A percentile compares a stretch with the other conserved stretches of the same genome.
Evolutionary conservation across 148 eudicot species (phyloP).

Genomic region (Spergularia bocconei): DNA sequence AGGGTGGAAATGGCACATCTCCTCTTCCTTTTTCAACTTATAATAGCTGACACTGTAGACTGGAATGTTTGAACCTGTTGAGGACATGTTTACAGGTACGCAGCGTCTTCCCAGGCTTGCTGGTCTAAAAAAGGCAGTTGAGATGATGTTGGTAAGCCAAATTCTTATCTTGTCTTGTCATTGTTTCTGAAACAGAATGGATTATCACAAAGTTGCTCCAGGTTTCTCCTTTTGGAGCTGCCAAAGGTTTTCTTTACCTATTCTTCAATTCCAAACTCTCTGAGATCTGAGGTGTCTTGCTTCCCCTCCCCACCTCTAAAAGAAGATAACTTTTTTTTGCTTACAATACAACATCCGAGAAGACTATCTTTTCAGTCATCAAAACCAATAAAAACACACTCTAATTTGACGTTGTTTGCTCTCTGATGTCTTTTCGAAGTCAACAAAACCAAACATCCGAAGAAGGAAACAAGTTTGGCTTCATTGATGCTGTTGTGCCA

Average conservation of each 20-base stretch:
- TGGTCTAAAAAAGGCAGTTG: constrained; percentile 72
- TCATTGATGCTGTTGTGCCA: constrained; percentile 76
- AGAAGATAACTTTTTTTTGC: too few relatives aligned
- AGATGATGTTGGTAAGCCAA: constrained; percentile 75
- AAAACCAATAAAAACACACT: too few relatives aligned
- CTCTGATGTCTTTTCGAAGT: constrained; percentile 34
- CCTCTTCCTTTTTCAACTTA: background rate
- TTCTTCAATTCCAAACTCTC: too few relatives aligned
- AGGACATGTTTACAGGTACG: constrained; percentile 51
- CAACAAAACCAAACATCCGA: constrained; percentile 73
- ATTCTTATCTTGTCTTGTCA: background rate
- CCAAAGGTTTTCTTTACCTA: constrained; percentile 1
- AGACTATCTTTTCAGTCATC: too few relatives aligned
- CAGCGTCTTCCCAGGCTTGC: constrained; percentile 96
- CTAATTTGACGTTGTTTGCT: background rate
- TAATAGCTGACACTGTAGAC: background rate
- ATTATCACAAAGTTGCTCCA: background rate
- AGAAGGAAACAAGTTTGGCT: constrained; percentile 81
- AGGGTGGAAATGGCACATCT: background rate
- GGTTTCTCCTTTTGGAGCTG: background rate
- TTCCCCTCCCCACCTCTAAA: too few relatives aligned
- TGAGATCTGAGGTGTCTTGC: too few relatives aligned
- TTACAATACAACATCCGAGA: too few relatives aligned
- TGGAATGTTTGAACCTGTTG: background rate
- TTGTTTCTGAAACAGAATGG: background rate